These are phyloP conservation scores for Leucocoprinus leucothites DNA, from an alignment of 768 basidiomycete genomes.

Conservation along the genomic window DNA sequence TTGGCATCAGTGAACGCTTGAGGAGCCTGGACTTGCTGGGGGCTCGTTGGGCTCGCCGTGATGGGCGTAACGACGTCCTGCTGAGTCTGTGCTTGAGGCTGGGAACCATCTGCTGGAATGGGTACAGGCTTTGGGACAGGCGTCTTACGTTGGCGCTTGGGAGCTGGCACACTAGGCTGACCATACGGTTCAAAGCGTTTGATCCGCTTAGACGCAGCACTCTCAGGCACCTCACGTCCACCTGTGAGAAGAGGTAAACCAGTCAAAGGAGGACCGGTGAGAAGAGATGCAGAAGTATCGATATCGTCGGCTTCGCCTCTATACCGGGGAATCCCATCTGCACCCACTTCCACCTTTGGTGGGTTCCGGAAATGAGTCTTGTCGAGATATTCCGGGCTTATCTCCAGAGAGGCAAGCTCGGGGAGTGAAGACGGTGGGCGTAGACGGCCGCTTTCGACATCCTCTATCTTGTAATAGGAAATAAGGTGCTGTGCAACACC, in stretches of 20 bases:
- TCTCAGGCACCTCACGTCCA: conserved; percentile 35
- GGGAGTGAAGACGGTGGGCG: conserved; percentile 85
- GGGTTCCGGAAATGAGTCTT: conserved; percentile 90
- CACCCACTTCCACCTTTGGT: conserved; percentile 82
- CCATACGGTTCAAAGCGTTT: conserved; percentile 44
- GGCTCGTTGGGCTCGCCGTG: conserved; percentile 1
- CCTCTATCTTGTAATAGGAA: conserved; percentile 91
- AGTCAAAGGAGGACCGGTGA: conserved; percentile 19
- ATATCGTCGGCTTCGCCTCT: conserved; percentile 80
- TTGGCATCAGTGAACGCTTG: conserved; percentile 25
- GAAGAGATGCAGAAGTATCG: conserved; percentile 42
- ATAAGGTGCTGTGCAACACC: conserved; percentile 90
- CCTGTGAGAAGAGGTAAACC: conserved; percentile 50
- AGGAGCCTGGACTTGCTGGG: conserved; percentile 15
- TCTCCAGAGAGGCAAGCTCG: conserved; percentile 82
- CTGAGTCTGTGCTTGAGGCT: neutral
- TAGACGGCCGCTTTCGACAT: conserved; percentile 85
- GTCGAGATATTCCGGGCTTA: conserved; percentile 84
- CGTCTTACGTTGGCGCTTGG: conserved; percentile 38
- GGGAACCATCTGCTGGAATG: neutral
- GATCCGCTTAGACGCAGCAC: conserved; percentile 28
- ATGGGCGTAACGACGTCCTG: neutral
- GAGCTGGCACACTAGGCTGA: conserved; percentile 12
- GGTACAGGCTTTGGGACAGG: conserved; percentile 18
- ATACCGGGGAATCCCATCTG: conserved; percentile 80